A percentile compares a stretch with the other conserved stretches of the same genome.
Conservation (phyloP, 2,329 filamentous ascomycete species). For the Cladosporium halotolerans region DNA sequence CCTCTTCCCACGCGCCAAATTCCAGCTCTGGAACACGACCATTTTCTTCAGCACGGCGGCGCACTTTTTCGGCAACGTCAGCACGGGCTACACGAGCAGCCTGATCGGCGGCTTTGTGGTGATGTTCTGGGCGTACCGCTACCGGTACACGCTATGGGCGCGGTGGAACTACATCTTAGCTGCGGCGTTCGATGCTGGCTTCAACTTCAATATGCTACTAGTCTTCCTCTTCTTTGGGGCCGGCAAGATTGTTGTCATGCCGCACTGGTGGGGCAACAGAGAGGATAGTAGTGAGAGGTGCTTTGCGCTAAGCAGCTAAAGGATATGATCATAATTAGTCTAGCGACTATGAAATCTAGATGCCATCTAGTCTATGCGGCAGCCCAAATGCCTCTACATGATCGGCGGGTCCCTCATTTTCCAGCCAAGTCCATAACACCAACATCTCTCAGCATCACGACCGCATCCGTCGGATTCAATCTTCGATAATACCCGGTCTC, state of each 20-base stretch:
- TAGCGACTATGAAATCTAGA: no score
- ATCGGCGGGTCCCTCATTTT: neutral
- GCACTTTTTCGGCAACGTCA: conserved; percentile 56
- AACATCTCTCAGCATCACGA: conserved; percentile 43
- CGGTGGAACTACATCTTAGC: conserved; percentile 57
- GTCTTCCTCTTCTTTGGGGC: conserved; percentile 56
- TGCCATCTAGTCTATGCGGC: no score
- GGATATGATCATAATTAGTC: no score
- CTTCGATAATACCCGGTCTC: conserved; percentile 55
- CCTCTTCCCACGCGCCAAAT: conserved; percentile 50
- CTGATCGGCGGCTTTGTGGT: conserved; percentile 55
- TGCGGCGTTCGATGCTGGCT: conserved; percentile 56
- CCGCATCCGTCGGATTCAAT: conserved; percentile 51
- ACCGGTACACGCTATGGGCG: conserved; percentile 53
- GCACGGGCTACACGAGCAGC: conserved; percentile 39
- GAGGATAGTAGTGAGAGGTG: conserved; percentile 51
- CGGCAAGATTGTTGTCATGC: conserved; percentile 52
- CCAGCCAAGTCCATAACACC: conserved; percentile 22
- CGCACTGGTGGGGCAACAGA: conserved; percentile 60
- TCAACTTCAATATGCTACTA: conserved; percentile 56
- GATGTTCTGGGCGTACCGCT: conserved; percentile 54
- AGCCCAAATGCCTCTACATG: no score
- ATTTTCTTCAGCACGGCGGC: conserved; percentile 55
- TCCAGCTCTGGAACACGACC: conserved; percentile 54
- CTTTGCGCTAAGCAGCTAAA: conserved; percentile 40